Conservation (phyloP, 495 filamentous ascomycete species). For the Platismatia glauca region DNA sequence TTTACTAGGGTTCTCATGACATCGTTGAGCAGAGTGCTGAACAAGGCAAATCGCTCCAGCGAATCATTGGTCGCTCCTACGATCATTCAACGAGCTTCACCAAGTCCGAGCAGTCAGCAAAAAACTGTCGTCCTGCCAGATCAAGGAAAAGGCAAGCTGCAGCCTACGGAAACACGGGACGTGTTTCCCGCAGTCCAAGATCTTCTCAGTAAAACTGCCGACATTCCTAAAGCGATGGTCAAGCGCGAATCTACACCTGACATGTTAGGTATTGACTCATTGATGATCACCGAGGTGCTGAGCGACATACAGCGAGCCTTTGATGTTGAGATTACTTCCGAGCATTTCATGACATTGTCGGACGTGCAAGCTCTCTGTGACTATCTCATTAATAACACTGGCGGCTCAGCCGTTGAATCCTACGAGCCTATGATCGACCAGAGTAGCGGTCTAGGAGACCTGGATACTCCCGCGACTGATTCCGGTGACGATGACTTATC, state of each 20-base stretch:
- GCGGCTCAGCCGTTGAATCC: too few relatives aligned
- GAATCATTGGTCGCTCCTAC: not conserved
- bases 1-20: conserved; percentile 26
- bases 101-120: not conserved
- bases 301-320: conserved; percentile 29
- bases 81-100: not conserved
- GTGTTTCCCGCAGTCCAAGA: too few relatives aligned
- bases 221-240: conserved; percentile 24
- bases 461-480: too few relatives aligned
- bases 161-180: too few relatives aligned
- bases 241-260: conserved; percentile 20
- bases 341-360: not conserved
- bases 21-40: conserved; percentile 24
- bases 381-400: not conserved
- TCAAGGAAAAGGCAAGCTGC: too few relatives aligned
- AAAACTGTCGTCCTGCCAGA: not conserved
- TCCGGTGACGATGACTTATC: not conserved
- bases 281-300: conserved; percentile 36
- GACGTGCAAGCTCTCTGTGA: not conserved
- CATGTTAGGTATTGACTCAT: conserved; percentile 37
- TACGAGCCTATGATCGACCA: too few relatives aligned
- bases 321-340: conserved; percentile 8
- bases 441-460: too few relatives aligned
- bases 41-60: conserved; percentile 12
- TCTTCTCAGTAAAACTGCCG: conserved; percentile 26